phyloP scores from a whole-genome alignment of 345 rosid genomes.

The Aurinia saxatilis region DNA sequence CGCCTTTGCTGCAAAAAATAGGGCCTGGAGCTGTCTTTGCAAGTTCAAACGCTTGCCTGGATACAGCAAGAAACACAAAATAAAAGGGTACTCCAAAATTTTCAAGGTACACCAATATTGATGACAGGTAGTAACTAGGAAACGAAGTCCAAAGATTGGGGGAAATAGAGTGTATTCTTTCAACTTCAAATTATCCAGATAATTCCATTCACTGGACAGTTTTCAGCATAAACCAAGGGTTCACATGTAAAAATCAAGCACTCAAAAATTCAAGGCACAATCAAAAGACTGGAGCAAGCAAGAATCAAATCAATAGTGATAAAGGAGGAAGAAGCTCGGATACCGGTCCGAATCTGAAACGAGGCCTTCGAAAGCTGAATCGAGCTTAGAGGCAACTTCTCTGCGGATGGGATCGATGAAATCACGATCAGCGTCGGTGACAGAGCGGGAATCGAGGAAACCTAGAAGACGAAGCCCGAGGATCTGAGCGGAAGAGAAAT shows the following conservation, averaged over 20 bases:
- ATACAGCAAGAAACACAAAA: slow-evolving; percentile 10
- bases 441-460: slow-evolving; percentile 73
- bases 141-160: not conserved
- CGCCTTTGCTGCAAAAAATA: slow-evolving; percentile 43
- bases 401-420: slow-evolving; percentile 63
- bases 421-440: slow-evolving; percentile 44
- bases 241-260: not conserved
- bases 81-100: slow-evolving; percentile 6
- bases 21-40: slow-evolving; percentile 55
- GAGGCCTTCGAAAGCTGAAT: slow-evolving; percentile 52
- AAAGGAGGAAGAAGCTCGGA: not conserved
- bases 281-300: not conserved
- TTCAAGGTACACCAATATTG: not conserved
- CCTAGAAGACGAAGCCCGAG: slow-evolving; percentile 84
- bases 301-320: not conserved
- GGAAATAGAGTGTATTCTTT: too few relatives aligned
- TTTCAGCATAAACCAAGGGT: not conserved
- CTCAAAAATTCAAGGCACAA: slow-evolving; percentile 2
- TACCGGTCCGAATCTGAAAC: slow-evolving; percentile 76
- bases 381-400: slow-evolving; percentile 57
- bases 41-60: slow-evolving; percentile 70
- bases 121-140: not conserved
- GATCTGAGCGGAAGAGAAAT: slow-evolving; percentile 60
- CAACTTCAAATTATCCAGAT: not conserved
- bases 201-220: not conserved